Conservation (phyloP, 208 protist species). For the Herpetomonas muscarum region DNA sequence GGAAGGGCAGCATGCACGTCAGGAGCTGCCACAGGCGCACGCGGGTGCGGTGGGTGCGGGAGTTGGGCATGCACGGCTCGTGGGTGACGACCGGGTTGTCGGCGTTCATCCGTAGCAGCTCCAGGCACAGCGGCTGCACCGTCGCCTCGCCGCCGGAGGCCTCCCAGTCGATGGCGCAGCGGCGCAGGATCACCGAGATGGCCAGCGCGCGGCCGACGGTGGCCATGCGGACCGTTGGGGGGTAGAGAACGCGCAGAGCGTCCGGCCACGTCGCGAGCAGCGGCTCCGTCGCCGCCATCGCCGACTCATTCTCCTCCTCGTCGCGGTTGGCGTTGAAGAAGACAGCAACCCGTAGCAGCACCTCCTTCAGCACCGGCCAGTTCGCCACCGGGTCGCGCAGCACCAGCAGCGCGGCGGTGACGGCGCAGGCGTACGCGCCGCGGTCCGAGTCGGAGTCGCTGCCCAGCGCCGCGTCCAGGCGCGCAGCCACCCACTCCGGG, state of each 20-base stretch:
- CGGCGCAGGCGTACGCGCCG: slow-evolving; percentile 50
- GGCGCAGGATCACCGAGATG: slow-evolving; percentile 62
- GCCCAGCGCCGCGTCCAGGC: slow-evolving; percentile 23
- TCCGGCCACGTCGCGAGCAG: slow-evolving; percentile 51
- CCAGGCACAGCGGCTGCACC: slow-evolving; percentile 30
- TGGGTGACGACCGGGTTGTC: slow-evolving; percentile 45
- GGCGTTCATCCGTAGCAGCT: slow-evolving; percentile 68
- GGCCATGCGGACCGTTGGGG: slow-evolving; percentile 69
- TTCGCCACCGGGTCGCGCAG: slow-evolving; percentile 35
- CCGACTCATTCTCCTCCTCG: slow-evolving; percentile 74
- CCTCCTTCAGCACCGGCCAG: slow-evolving; percentile 40
- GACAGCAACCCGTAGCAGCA: slow-evolving; percentile 63
- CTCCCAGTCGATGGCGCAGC: slow-evolving; percentile 32
- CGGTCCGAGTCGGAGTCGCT: slow-evolving; percentile 48
- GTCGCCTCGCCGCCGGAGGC: slow-evolving; percentile 8
- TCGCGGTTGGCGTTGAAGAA: slow-evolving; percentile 71
- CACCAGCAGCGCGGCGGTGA: slow-evolving; percentile 50
- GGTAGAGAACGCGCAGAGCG: slow-evolving; percentile 53
- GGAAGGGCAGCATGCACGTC: slow-evolving; percentile 56
- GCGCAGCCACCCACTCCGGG: slow-evolving; percentile 31
- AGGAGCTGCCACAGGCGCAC: slow-evolving; percentile 89
- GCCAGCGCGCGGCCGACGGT: slow-evolving; percentile 63
- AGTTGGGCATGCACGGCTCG: slow-evolving; percentile 90
- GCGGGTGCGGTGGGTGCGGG: slow-evolving; percentile 74
- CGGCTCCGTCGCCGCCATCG: slow-evolving; percentile 71